Evolutionary conservation across 2,329 filamentous ascomycete species (phyloP), one percentile per base, ranked within the genome.

Genomic region (Akanthomyces dipterigenus): DNA sequence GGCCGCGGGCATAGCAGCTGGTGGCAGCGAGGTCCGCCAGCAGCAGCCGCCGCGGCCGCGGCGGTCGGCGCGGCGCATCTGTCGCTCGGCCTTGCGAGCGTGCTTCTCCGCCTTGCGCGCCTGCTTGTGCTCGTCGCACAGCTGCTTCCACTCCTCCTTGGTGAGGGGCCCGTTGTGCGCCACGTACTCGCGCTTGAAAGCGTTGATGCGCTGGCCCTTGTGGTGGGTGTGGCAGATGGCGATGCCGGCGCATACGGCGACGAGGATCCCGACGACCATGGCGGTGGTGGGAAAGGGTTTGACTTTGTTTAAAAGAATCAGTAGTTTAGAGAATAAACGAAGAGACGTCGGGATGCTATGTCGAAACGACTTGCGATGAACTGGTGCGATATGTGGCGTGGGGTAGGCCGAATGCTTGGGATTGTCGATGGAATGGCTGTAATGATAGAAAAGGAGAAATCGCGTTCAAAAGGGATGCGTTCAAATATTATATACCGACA

Each of bases 221-320:
- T 60, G 56, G 56, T 50, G 48, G n/a, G n/a, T 53, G 56, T 60
- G 56, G 38, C 56, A 60, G 38, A 60, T 45, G 46, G 56, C 56
- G 12, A 60, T 40, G 26, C 56, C 56, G 6, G 56, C 56, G 46
- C 3, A 16, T 9, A 60, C 22, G n/a, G 56, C 56, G 2, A 60
- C 9, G 20, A 60, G 48, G 9, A 60, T 38, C n/a, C 38, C 56
- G 48, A 60, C 24, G 45, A 60, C 56, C 56, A 60, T 60, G 18
- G 11, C 53, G 18, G 11, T 45, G 14, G 14, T 16, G 34, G 12
- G 1, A 20, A 5, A 5, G 11, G 38, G 11, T 12, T 20, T 40
- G 14, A 28, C 31, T 3, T 22, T 31, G 36, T 36, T 1, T 36
- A 18, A 18, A n/a, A n/a, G 9, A 28, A 5, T 14, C 18, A 9